phyloP scores from a whole-genome alignment of 345 rosid genomes.

The Acer campestre region DNA sequence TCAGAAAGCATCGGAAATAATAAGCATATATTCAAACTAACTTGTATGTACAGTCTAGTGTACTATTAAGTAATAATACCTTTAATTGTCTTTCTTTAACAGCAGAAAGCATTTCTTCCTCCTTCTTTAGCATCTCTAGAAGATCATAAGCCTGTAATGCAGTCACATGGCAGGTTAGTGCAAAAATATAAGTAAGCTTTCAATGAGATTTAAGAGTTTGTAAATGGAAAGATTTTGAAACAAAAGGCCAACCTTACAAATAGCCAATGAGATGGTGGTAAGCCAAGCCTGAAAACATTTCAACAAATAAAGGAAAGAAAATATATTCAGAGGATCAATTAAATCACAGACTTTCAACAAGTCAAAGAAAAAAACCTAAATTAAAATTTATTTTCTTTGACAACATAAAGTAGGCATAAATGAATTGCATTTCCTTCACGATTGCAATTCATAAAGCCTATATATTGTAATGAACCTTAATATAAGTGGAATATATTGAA shows the following conservation, averaged over 20 bases:
- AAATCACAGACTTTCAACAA: background rate
- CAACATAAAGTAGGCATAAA: background rate
- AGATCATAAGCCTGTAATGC: constrained; percentile 75
- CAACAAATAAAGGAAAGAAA: background rate
- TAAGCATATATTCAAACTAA: background rate
- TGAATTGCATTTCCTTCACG: background rate
- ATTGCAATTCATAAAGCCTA: background rate
- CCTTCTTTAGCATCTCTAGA: constrained; percentile 83
- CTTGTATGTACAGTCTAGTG: background rate
- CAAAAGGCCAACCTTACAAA: constrained; percentile 70
- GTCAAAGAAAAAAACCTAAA: background rate
- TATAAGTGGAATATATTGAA: background rate
- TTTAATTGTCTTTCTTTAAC: constrained; percentile 69
- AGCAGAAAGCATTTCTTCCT: constrained; percentile 89
- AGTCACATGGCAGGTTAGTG: constrained; percentile 21
- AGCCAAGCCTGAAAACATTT: constrained; percentile 85
- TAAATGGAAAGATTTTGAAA: constrained; percentile 5
- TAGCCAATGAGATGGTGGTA: constrained; percentile 60
- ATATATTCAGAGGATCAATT: background rate
- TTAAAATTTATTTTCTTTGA: background rate
- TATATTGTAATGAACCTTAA: background rate
- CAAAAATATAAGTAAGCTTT: background rate
- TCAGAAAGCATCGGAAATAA: constrained; percentile 9
- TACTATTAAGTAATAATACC: constrained; percentile 44
- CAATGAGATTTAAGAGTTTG: background rate